Percentiles rank a stretch among this genome's conserved stretches.
phyloP scores from a whole-genome alignment of 306 rosid genomes.

The Sicyos edulis region DNA sequence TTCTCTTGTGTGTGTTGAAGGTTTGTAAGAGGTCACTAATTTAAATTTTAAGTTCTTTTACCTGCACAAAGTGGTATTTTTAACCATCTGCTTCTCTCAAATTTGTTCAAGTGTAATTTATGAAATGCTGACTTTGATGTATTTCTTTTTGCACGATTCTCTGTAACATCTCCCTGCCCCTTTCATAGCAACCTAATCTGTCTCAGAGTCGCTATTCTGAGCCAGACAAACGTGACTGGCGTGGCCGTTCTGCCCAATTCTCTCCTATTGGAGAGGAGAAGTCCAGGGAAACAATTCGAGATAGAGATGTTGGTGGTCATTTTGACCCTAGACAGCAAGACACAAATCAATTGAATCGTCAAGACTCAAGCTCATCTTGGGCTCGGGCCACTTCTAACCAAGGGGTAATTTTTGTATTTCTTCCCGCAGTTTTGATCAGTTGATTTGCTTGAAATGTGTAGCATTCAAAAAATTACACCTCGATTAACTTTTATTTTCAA shows the following conservation, averaged over 20 bases:
- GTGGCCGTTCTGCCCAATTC: conserved; percentile 65
- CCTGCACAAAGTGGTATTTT: background rate
- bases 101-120: background rate
- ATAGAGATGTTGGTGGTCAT: conserved; percentile 55
- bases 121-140: background rate
- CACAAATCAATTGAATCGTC: conserved; percentile 47
- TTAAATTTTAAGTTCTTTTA: background rate
- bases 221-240: conserved; percentile 95
- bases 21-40: background rate
- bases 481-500: background rate
- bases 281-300: conserved; percentile 61
- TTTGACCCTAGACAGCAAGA: conserved; percentile 53
- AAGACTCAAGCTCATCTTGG: conserved; percentile 37
- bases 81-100: background rate
- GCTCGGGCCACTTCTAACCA: conserved; percentile 29
- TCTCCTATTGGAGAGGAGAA: conserved; percentile 59
- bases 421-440: background rate
- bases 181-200: conserved; percentile 49
- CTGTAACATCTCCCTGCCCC: background rate
- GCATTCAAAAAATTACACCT: background rate
- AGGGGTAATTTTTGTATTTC: conserved; percentile 44
- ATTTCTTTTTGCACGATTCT: background rate
- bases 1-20: background rate
- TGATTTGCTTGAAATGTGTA: background rate
- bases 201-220: conserved; percentile 66